phyloP scores from a whole-genome alignment of 208 protist species.

The Phytomonas francai region DNA sequence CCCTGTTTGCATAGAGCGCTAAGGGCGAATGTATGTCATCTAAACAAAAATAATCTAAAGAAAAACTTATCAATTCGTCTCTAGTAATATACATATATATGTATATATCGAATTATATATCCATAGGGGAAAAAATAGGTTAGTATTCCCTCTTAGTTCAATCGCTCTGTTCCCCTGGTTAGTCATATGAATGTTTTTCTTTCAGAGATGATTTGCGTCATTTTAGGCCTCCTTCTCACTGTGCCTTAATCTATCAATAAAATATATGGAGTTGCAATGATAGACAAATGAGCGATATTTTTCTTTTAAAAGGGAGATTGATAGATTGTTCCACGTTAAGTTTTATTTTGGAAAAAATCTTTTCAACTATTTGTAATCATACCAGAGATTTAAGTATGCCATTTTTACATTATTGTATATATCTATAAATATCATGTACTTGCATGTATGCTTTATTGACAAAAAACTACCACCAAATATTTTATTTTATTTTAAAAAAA shows the following conservation, averaged over 20 bases:
- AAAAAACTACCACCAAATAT: background rate
- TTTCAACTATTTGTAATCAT: background rate
- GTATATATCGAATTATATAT: constrained; percentile 5
- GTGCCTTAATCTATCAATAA: background rate
- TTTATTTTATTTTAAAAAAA: background rate
- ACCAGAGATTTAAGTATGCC: background rate
- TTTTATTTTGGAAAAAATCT: background rate
- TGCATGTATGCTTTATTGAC: background rate
- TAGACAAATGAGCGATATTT: background rate
- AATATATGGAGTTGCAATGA: background rate
- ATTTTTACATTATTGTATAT: background rate
- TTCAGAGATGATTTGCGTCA: background rate
- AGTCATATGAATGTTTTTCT: constrained; percentile 2
- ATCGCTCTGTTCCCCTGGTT: background rate
- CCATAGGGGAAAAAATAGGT: background rate
- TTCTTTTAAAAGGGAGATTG: background rate
- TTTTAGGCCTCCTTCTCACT: background rate
- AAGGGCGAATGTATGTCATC: background rate
- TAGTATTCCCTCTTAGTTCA: constrained; percentile 1
- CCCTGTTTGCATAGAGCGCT: background rate
- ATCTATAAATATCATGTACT: background rate
- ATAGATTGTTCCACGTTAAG: background rate
- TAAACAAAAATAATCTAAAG: constrained; percentile 1
- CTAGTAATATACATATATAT: background rate
- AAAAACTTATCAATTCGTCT: background rate